Conservation (phyloP, 1,139 yeast genomes). For the Debaryomyces sp. region DNA sequence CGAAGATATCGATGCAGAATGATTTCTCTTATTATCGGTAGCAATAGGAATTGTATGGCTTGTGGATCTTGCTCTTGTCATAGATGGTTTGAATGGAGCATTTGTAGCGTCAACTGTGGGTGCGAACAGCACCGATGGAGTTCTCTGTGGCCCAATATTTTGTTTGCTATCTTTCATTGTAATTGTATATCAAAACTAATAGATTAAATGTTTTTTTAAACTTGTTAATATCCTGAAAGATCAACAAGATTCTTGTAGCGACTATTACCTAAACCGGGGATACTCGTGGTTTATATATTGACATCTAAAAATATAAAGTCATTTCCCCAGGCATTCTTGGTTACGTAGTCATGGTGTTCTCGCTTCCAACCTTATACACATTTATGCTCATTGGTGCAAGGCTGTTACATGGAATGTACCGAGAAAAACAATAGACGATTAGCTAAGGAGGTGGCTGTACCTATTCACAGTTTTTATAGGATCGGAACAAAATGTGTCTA, state of each 20-base stretch:
- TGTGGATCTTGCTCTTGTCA: constrained; percentile 11
- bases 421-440: neutral
- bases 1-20: constrained; percentile 19
- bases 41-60: constrained; percentile 1
- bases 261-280: neutral
- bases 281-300: neutral
- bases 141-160: constrained; percentile 3
- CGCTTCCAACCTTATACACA: neutral
- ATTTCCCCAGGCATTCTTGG: constrained; percentile 4
- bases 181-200: neutral
- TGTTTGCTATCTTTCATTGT: neutral
- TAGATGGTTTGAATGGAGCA: neutral
- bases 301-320: neutral
- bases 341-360: constrained; percentile 1
- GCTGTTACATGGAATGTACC: neutral
- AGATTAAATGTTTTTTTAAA: neutral
- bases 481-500: neutral
- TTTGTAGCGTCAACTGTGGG: neutral
- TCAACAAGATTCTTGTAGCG: neutral
- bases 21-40: constrained; percentile 15
- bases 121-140: constrained; percentile 3
- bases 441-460: constrained; percentile 6
- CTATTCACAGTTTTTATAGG: neutral
- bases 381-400: neutral
- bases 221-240: neutral